These are phyloP conservation scores for Suillus bovinus DNA, from an alignment of 768 basidiomycete species.

Conservation along the genomic window DNA sequence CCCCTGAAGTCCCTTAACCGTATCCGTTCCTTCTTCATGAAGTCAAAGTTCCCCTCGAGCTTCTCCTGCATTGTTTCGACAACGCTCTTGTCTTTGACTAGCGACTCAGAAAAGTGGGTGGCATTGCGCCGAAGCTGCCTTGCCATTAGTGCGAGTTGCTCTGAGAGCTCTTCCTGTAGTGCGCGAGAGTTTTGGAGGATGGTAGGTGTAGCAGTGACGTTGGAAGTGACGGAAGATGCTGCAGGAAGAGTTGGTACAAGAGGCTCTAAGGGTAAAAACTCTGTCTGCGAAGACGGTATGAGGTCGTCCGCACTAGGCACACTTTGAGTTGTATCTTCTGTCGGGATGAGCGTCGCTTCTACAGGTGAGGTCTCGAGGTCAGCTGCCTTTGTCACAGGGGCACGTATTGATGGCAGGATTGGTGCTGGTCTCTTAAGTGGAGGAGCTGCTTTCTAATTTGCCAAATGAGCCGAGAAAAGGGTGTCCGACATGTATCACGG, in stretches of 20 bases:
- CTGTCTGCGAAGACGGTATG: conserved; percentile 39
- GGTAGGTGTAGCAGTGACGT: conserved; percentile 36
- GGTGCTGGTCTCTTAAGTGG: conserved; percentile 41
- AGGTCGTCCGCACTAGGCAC: conserved; percentile 30
- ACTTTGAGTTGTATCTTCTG: conserved; percentile 18
- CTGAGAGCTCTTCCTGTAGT: conserved; percentile 73
- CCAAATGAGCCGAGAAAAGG: conserved; percentile 3
- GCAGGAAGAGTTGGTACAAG: conserved; percentile 18
- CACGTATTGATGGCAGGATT: conserved; percentile 55
- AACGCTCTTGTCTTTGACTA: conserved; percentile 75
- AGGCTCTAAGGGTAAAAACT: conserved; percentile 4
- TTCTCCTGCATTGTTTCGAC: conserved; percentile 68
- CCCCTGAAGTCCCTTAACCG: conserved; percentile 61
- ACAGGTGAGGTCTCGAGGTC: conserved; percentile 10
- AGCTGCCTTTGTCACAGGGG: conserved; percentile 32
- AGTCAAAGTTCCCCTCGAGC: conserved; percentile 69
- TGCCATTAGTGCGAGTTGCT: conserved; percentile 83
- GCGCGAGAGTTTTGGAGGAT: conserved; percentile 57
- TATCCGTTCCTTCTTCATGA: conserved; percentile 65
- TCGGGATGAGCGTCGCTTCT: conserved; percentile 25
- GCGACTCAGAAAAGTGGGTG: conserved; percentile 67
- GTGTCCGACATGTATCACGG: background rate
- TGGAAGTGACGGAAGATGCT: conserved; percentile 34
- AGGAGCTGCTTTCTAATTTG: conserved; percentile 42
- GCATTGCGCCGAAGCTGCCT: conserved; percentile 85